Evolutionary conservation across 768 basidiomycete genomes (phyloP).

Genomic region (Gloeostereum incarnatum): DNA sequence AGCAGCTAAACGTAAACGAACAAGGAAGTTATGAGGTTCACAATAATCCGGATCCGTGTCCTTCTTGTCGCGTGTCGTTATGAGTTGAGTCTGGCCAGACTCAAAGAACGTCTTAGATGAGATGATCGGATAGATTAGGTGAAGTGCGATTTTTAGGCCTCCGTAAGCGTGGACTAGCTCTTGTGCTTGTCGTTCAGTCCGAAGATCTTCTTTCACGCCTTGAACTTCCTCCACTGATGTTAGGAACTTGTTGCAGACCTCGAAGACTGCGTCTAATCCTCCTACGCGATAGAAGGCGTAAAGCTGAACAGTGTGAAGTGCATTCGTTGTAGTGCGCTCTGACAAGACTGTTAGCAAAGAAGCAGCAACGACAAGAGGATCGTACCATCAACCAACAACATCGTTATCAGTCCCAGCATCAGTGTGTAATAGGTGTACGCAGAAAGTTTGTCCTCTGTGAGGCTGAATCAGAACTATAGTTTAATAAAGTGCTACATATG

Average conservation of each 20-base stretch:
- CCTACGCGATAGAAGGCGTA: conserved; percentile 61
- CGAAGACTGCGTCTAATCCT: conserved; percentile 62
- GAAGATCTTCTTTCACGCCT: conserved; percentile 41
- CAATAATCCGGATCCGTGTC: conserved; percentile 75
- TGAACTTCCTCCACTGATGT: conserved; percentile 46
- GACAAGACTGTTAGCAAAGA: too few relatives aligned
- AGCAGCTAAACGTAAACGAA: conserved; percentile 63
- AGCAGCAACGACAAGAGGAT: conserved; percentile 3
- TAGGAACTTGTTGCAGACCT: conserved; percentile 45
- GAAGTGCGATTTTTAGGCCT: conserved; percentile 73
- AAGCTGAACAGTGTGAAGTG: conserved; percentile 77
- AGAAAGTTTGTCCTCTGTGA: conserved; percentile 17
- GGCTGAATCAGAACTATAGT: neutral
- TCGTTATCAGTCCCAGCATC: conserved; percentile 33
- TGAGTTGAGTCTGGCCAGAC: conserved; percentile 69
- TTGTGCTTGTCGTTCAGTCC: conserved; percentile 46
- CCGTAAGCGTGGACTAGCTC: conserved; percentile 71
- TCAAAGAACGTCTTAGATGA: conserved; percentile 79
- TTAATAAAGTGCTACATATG: neutral
- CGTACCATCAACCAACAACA: conserved; percentile 41
- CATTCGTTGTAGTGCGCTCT: conserved; percentile 73
- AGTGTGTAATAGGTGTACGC: conserved; percentile 37
- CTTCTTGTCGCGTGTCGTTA: conserved; percentile 68
- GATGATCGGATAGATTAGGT: conserved; percentile 67
- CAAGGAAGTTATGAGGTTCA: conserved; percentile 80